phyloP scores from a whole-genome alignment of 495 filamentous ascomycete genomes.

The Lophiostoma macrostomum region DNA sequence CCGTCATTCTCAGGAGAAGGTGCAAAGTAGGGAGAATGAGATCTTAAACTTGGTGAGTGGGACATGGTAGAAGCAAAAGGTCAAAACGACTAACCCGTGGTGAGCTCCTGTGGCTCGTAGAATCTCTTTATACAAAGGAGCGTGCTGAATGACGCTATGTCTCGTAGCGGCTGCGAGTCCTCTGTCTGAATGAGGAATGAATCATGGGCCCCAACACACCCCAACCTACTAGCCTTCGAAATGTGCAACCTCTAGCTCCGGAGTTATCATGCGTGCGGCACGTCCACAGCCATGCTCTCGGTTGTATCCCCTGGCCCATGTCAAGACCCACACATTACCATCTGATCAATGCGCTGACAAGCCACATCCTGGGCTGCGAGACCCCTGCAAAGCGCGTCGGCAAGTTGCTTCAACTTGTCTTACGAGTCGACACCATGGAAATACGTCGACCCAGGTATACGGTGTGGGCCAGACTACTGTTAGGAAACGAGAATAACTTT shows the following conservation, averaged over 20 bases:
- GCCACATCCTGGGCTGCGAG: too few relatives aligned
- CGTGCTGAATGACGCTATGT: neutral
- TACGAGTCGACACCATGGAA: too few relatives aligned
- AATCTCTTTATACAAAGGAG: slow-evolving; percentile 1
- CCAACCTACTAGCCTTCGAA: too few relatives aligned
- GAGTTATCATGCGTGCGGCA: neutral
- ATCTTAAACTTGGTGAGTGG: slow-evolving; percentile 21
- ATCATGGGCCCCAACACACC: too few relatives aligned
- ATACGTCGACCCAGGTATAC: too few relatives aligned
- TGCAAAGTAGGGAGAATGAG: too few relatives aligned
- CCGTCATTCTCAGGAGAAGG: slow-evolving; percentile 1
- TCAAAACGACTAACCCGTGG: too few relatives aligned
- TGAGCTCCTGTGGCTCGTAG: too few relatives aligned
- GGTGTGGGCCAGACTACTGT: too few relatives aligned
- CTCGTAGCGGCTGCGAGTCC: neutral
- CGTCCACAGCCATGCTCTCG: slow-evolving; percentile 1
- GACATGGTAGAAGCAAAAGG: slow-evolving; percentile 3
- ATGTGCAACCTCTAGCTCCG: too few relatives aligned
- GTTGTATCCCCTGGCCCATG: slow-evolving; percentile 4
- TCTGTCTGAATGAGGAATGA: neutral
- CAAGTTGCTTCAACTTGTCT: neutral
- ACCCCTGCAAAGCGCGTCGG: too few relatives aligned
- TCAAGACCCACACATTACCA: neutral
- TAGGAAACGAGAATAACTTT: too few relatives aligned
- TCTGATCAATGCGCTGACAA: neutral